These are phyloP conservation scores for Pleurozium schreberi DNA, from an alignment of 225 moss, liverwort and hornwort genomes.

Conservation along the genomic window DNA sequence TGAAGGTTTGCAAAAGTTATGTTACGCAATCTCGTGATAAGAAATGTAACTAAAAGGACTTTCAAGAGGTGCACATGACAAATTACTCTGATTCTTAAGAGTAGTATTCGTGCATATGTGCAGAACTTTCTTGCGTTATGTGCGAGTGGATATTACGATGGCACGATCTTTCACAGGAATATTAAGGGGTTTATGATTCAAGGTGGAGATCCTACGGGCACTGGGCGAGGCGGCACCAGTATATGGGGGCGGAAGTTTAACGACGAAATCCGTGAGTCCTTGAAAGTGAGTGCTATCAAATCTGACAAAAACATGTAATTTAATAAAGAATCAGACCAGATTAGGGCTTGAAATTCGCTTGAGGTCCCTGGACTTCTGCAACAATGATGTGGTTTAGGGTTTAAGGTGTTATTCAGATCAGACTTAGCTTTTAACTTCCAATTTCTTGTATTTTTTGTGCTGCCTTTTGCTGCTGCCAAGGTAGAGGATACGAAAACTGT, in stretches of 20 bases:
- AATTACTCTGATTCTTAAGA: background rate
- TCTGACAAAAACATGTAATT: background rate
- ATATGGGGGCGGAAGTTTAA: slow-evolving; percentile 98
- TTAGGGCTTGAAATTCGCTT: background rate
- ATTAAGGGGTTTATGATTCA: slow-evolving; percentile 99
- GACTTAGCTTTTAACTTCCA: background rate
- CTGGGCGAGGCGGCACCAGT: slow-evolving; percentile 90
- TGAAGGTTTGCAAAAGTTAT: background rate
- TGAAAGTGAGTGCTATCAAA: slow-evolving; percentile 47
- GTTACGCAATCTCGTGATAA: background rate
- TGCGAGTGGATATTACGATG: slow-evolving; percentile 78
- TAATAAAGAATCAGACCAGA: background rate
- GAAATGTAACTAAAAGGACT: background rate
- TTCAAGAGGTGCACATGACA: background rate
- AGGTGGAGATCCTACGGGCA: slow-evolving; percentile 95
- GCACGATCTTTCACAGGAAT: slow-evolving; percentile 91
- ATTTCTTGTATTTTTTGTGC: background rate
- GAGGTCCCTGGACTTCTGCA: background rate
- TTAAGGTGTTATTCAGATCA: background rate
- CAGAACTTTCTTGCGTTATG: slow-evolving; percentile 92
- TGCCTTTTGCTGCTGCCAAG: background rate
- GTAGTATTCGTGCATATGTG: background rate
- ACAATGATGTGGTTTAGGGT: background rate
- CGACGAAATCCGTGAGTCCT: slow-evolving; percentile 92
- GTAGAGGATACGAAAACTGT: background rate